These are phyloP conservation scores for Pistacia atlantica DNA, from an alignment of 345 rosid species.

Conservation along the genomic window DNA sequence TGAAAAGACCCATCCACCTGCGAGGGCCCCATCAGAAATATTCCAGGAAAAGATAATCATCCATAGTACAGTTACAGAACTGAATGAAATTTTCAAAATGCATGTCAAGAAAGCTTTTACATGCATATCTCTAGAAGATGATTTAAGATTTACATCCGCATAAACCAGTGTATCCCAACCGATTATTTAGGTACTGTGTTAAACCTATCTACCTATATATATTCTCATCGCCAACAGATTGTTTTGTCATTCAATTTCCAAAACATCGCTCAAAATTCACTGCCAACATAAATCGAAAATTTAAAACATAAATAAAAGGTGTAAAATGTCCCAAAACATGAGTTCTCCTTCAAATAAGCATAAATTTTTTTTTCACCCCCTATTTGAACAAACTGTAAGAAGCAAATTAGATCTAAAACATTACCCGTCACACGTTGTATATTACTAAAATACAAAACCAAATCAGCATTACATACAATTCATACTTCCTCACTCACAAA, in stretches of 20 bases:
- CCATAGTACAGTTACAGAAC: background rate
- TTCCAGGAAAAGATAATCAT: constrained; percentile 33
- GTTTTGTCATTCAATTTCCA: background rate
- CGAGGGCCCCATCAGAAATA: constrained; percentile 90
- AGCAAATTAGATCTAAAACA: background rate
- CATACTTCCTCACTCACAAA: background rate
- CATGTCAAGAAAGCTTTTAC: too few species aligned
- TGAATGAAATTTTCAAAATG: too few species aligned
- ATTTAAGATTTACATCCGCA: background rate
- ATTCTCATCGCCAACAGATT: too few species aligned
- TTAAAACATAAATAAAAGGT: too few species aligned
- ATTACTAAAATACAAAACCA: background rate
- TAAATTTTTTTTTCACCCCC: background rate
- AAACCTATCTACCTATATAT: background rate
- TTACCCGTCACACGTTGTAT: background rate
- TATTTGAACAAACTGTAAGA: background rate
- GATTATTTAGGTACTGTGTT: background rate
- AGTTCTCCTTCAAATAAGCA: background rate
- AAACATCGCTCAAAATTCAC: background rate
- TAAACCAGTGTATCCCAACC: background rate
- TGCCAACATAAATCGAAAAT: background rate
- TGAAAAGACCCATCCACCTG: constrained; percentile 99
- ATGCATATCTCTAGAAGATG: too few species aligned
- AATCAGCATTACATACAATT: background rate
- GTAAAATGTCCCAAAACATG: too few species aligned